Evolutionary conservation across 257 asterid species (phyloP), one percentile per base, ranked within the genome.

Genomic region (Plantago ovata): DNA sequence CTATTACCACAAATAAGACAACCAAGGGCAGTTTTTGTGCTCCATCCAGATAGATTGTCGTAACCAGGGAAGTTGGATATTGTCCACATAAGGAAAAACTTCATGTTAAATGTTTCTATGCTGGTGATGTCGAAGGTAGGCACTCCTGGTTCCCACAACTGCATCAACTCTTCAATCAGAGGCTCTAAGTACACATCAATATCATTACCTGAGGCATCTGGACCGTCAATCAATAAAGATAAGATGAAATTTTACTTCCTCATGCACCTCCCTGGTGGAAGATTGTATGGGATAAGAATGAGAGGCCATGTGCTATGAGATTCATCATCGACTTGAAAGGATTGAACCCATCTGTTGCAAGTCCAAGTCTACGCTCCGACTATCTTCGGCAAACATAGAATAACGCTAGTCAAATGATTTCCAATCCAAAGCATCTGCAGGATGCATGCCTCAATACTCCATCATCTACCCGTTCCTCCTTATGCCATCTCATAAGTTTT

Each of bases 401-500:
- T 21, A 11, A 10, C 24, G 38, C 24, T 52, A 19, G 28, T 53
- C 60, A 21, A 61, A 56, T 0, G 23, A 13, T 32, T 46, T 60
- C 62, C 77, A 60, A 2, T 48, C 51, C 20, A 16, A 11, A 24
- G 55, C 16, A 50, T 45, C 57, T 2, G 48, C 50, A 0, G 58
- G 71, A n/a, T n/a, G n/a, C n/a, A 59, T 70, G 68, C 11, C 74
- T 32, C 5, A 40, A 41, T 4, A 46, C 19, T 46, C 51, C 69
- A 66, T 71, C 69, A 46, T 65, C 39, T 10, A 52, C 38, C 10
- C 61, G 59, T 1, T 19, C 19, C 12, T 71, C 61, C 9, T 7
- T 41, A 43, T 71, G 72, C 66, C 55, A 72, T 43, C 64, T 66
- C 63, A 72, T 72, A 12, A 19, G 11, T 11, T 53, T 15, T 9